These are phyloP conservation scores for Apophysomyces trapeziformis DNA, from an alignment of 371 early-diverging fungal genomes.

Conservation along the genomic window DNA sequence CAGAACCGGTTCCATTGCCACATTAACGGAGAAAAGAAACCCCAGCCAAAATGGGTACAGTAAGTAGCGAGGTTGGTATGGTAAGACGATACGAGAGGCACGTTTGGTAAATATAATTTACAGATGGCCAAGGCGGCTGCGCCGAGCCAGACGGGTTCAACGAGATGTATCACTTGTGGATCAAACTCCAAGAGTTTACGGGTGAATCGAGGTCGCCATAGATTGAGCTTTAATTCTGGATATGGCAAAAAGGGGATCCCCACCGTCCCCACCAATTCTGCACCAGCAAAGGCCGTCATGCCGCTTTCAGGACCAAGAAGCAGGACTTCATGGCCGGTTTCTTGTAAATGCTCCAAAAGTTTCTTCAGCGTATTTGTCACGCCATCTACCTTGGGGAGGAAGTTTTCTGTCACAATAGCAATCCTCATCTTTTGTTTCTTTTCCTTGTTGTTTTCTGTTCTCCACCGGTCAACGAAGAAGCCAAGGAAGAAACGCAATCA, in stretches of 20 bases:
- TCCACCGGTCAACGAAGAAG: no score
- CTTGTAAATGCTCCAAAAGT: constrained; percentile 44
- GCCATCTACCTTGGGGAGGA: constrained; percentile 57
- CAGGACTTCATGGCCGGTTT: constrained; percentile 38
- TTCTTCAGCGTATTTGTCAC: constrained; percentile 52
- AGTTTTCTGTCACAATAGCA: constrained; percentile 55
- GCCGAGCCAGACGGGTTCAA: constrained; percentile 54
- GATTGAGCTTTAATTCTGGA: constrained; percentile 54
- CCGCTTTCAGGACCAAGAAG: constrained; percentile 52
- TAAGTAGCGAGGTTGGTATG: constrained; percentile 56
- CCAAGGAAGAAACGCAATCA: no score
- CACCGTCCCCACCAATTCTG: constrained; percentile 45
- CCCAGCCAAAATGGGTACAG: constrained; percentile 51
- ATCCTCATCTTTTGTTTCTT: constrained; percentile 34
- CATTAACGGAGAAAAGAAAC: constrained; percentile 43
- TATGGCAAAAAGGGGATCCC: constrained; percentile 52
- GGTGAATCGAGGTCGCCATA: constrained; percentile 50
- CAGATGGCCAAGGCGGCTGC: constrained; percentile 35
- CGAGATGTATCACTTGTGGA: constrained; percentile 55
- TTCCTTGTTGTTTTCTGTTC: background rate
- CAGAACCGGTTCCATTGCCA: constrained; percentile 56
- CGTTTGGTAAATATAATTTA: constrained; percentile 24
- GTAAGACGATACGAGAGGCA: constrained; percentile 54
- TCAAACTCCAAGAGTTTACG: constrained; percentile 38
- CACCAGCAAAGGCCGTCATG: constrained; percentile 41